phyloP scores from a whole-genome alignment of 2,329 filamentous ascomycete genomes.

The Thelonectria olida region DNA sequence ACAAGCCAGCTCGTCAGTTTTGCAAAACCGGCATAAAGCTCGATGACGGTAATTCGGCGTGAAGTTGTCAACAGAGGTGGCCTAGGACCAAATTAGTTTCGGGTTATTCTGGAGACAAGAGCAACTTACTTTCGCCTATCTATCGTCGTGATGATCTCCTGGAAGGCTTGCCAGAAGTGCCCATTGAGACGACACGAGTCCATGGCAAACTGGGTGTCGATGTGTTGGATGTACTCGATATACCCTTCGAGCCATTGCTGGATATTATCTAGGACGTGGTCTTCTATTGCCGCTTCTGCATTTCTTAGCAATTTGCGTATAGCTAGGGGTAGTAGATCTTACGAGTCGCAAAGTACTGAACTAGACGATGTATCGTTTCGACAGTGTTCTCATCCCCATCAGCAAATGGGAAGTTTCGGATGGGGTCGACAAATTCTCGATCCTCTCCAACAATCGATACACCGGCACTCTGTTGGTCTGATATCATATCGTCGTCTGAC shows the following conservation, averaged over 20 bases:
- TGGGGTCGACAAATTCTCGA: slow-evolving; percentile 50
- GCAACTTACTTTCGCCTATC: slow-evolving; percentile 51
- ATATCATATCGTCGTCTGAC: slow-evolving; percentile 47
- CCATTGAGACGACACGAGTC: slow-evolving; percentile 55
- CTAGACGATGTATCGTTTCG: slow-evolving; percentile 47
- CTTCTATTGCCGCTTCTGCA: slow-evolving; percentile 54
- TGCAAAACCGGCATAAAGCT: slow-evolving; percentile 55
- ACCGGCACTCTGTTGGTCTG: slow-evolving; percentile 45
- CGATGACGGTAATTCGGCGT: slow-evolving; percentile 43
- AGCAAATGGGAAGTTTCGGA: slow-evolving; percentile 57
- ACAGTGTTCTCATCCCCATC: slow-evolving; percentile 43
- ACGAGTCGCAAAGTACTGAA: slow-evolving; percentile 49
- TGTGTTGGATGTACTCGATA: slow-evolving; percentile 50
- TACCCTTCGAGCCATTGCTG: slow-evolving; percentile 62
- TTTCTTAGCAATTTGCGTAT: slow-evolving; percentile 35
- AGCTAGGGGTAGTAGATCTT: slow-evolving; percentile 14
- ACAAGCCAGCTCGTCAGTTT: slow-evolving; percentile 62
- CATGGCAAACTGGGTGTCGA: slow-evolving; percentile 47
- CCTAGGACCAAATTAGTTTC: slow-evolving; percentile 32
- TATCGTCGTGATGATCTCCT: slow-evolving; percentile 55
- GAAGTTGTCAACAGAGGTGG: slow-evolving; percentile 34
- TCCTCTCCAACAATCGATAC: slow-evolving; percentile 35
- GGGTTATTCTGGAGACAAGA: background rate
- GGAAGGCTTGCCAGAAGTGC: slow-evolving; percentile 62
- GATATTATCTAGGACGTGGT: slow-evolving; percentile 55